A percentile compares a stretch with the other conserved stretches of the same genome.
These are phyloP conservation scores for Hypoxylon crocopeplum DNA, from an alignment of 495 filamentous ascomycete genomes.

Conservation along the genomic window DNA sequence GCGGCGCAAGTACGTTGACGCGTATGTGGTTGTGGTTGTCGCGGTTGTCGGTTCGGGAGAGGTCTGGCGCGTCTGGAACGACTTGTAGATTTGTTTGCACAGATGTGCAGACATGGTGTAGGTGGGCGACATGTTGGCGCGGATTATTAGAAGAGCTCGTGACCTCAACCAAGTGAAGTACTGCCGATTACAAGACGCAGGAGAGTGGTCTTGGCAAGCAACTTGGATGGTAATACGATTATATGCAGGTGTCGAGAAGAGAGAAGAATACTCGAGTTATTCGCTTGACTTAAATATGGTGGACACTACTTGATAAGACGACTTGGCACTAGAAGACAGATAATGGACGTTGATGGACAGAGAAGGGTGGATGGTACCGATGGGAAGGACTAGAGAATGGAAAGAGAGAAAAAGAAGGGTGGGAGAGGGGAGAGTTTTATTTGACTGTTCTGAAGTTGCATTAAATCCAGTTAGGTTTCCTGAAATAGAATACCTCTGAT, in stretches of 20 bases:
- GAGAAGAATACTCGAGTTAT: not conserved
- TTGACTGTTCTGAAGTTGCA: constrained; percentile 6
- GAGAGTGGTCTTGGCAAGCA: not conserved
- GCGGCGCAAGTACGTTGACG: constrained; percentile 43
- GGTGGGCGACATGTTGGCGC: constrained; percentile 54
- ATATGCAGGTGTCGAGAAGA: constrained; percentile 8
- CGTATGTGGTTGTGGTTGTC: constrained; percentile 25
- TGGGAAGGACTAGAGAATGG: constrained; percentile 15
- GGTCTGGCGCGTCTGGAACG: constrained; percentile 50
- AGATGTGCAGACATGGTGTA: constrained; percentile 61
- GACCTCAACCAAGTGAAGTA: constrained; percentile 5
- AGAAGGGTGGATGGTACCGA: not conserved
- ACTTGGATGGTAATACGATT: constrained; percentile 6
- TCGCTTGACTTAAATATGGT: not conserved
- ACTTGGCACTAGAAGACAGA: constrained; percentile 11
- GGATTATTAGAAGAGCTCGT: constrained; percentile 8
- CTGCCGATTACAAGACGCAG: not conserved
- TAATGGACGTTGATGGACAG: constrained; percentile 4
- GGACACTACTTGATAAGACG: not conserved
- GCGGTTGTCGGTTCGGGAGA: constrained; percentile 42
- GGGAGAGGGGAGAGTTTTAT: constrained; percentile 25
- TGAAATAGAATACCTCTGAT: constrained; percentile 24
- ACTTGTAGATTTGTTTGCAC: constrained; percentile 58
- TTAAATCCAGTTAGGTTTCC: constrained; percentile 4
- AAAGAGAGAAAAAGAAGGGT: constrained; percentile 5